A percentile compares a stretch with the other conserved stretches of the same genome.
Evolutionary conservation across 352 stramenopile species (phyloP).

Genomic region (Phytopythium cucurbitacearum): DNA sequence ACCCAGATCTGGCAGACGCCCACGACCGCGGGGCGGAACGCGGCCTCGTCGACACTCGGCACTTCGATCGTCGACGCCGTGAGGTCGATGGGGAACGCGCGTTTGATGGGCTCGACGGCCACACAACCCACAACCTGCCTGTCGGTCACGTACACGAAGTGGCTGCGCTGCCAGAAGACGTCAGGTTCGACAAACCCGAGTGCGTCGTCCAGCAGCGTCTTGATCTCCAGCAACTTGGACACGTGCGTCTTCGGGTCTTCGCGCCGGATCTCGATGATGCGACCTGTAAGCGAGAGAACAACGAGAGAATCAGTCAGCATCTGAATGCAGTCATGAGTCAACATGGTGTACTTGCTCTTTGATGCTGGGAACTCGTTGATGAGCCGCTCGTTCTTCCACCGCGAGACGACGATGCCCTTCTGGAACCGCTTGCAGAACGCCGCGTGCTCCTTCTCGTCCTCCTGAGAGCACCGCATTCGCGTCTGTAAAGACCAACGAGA

Average conservation of each 20-base stretch:
- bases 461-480: conserved; percentile 14
- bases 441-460: conserved; percentile 68
- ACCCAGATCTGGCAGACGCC: conserved; percentile 77
- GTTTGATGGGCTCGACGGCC: conserved; percentile 46
- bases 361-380: conserved; percentile 37
- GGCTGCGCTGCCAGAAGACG: conserved; percentile 42
- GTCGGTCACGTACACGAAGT: conserved; percentile 59
- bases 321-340: no score
- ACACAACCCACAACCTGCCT: conserved; percentile 60
- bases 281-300: conserved; percentile 14
- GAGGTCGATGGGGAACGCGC: conserved; percentile 35
- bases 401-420: conserved; percentile 43
- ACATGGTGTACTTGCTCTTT: conserved; percentile 12
- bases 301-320: neutral
- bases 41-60: conserved; percentile 1
- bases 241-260: conserved; percentile 50
- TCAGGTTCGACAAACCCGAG: conserved; percentile 54
- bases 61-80: conserved; percentile 10
- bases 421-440: conserved; percentile 47
- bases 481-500: neutral
- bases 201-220: conserved; percentile 62
- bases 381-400: conserved; percentile 67
- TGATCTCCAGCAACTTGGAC: conserved; percentile 74
- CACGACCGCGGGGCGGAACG: conserved; percentile 27
- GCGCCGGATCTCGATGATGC: conserved; percentile 60